Percentiles rank a stretch among this genome's conserved stretches.
Conservation (phyloP, 202 grass and related monocot species). For the Zizania palustris region DNA sequence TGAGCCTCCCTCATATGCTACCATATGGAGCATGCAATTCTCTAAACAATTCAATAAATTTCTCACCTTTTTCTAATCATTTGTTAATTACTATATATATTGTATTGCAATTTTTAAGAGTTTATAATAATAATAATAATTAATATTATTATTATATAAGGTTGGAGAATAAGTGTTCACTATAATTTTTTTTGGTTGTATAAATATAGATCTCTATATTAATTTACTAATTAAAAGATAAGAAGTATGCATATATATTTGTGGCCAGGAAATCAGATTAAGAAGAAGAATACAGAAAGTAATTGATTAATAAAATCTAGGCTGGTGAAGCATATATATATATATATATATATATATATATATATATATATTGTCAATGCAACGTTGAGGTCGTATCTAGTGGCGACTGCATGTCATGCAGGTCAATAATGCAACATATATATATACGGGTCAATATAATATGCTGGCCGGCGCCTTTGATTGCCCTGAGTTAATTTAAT, state of each 20-base stretch:
- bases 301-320: not conserved
- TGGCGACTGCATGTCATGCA: not conserved
- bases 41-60: not conserved
- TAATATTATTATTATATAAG: too few relatives aligned
- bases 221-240: too few relatives aligned
- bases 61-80: not conserved
- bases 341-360: too few relatives aligned
- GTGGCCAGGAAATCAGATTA: not conserved
- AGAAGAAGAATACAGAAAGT: not conserved
- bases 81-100: not conserved
- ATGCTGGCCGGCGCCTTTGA: not conserved
- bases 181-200: too few relatives aligned
- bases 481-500: too few relatives aligned
- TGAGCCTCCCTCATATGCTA: conserved; percentile 60
- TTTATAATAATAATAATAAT: too few relatives aligned
- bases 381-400: conserved; percentile 24
- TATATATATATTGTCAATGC: too few relatives aligned
- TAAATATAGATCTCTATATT: too few relatives aligned
- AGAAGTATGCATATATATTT: too few relatives aligned
- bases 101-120: not conserved
- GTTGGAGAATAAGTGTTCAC: too few relatives aligned
- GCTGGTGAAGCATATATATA: not conserved
- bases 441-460: not conserved
- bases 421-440: not conserved
- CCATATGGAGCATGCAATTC: conserved; percentile 39